A percentile compares a stretch with the other conserved stretches of the same genome.
Conservation (phyloP, 768 basidiomycete genomes). For the Panaeolus cyanescens region DNA sequence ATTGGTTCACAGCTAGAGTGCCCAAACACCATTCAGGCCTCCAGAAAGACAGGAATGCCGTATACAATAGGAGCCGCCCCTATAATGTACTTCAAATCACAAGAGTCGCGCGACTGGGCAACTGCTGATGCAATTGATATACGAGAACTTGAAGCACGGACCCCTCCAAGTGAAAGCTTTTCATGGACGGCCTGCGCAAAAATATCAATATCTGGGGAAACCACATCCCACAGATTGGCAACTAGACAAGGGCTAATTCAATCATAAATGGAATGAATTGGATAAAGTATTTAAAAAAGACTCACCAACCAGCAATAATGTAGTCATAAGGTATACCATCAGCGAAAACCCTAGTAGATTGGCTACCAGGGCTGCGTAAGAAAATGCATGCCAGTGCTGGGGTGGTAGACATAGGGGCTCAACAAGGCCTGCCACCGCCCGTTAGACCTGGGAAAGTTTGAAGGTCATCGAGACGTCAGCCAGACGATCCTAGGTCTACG, state of each 20-base stretch:
- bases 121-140: constrained; percentile 73
- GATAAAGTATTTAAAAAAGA: constrained; percentile 14
- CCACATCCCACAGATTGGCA: constrained; percentile 98
- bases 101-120: constrained; percentile 72
- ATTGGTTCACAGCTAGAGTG: too few species aligned
- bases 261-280: background rate
- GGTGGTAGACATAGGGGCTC: too few species aligned
- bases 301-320: constrained; percentile 96
- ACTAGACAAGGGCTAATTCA: constrained; percentile 79
- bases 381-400: too few species aligned
- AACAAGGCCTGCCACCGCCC: too few species aligned
- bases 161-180: constrained; percentile 53
- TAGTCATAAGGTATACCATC: constrained; percentile 94
- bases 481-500: too few species aligned
- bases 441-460: too few species aligned
- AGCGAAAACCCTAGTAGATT: too few species aligned
- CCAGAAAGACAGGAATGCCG: constrained; percentile 93
- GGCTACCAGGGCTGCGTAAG: constrained; percentile 84
- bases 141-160: constrained; percentile 19
- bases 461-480: too few species aligned
- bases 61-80: constrained; percentile 95
- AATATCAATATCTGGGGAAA: constrained; percentile 95
- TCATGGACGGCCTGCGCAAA: constrained; percentile 84
- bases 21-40: too few species aligned
- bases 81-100: constrained; percentile 91